Conservation (phyloP, 2,329 filamentous ascomycete species). For the Colletotrichum navitas region DNA sequence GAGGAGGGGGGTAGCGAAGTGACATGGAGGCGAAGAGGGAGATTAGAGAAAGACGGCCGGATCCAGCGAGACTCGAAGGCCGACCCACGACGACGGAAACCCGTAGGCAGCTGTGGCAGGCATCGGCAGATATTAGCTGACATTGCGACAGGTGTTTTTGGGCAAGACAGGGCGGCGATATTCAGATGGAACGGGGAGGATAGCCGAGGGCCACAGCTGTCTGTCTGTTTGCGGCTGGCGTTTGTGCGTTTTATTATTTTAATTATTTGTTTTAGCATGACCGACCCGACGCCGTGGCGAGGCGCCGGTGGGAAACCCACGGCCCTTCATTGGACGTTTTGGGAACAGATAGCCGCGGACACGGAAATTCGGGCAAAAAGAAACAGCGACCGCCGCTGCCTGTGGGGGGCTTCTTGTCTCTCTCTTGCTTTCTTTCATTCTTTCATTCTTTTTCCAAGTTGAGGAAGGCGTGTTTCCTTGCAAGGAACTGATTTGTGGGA, state of each 20-base stretch:
- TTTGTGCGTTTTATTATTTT: too few species aligned
- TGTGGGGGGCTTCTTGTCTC: not conserved
- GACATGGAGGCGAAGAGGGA: not conserved
- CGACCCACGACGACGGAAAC: not conserved
- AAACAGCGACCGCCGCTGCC: not conserved
- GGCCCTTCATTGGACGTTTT: not conserved
- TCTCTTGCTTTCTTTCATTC: not conserved
- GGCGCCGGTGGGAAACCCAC: conserved; percentile 11
- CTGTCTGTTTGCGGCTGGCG: conserved; percentile 13
- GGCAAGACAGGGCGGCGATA: not conserved
- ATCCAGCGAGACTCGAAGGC: not conserved
- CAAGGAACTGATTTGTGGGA: not conserved
- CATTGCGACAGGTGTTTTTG: too few species aligned
- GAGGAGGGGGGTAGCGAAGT: too few species aligned
- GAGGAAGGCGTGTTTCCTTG: not conserved
- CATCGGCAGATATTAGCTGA: not conserved
- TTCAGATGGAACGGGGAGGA: not conserved
- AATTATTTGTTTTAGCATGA: not conserved
- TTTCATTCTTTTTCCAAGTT: not conserved
- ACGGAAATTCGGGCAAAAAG: not conserved
- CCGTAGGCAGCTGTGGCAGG: too few species aligned
- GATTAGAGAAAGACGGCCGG: not conserved
- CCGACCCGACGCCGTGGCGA: conserved; percentile 18
- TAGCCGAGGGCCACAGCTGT: conserved; percentile 2
- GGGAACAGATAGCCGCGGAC: not conserved